A percentile compares a stretch with the other conserved stretches of the same genome.
phyloP scores from a whole-genome alignment of 179 eudicot species.

The Spergularia azorica region DNA sequence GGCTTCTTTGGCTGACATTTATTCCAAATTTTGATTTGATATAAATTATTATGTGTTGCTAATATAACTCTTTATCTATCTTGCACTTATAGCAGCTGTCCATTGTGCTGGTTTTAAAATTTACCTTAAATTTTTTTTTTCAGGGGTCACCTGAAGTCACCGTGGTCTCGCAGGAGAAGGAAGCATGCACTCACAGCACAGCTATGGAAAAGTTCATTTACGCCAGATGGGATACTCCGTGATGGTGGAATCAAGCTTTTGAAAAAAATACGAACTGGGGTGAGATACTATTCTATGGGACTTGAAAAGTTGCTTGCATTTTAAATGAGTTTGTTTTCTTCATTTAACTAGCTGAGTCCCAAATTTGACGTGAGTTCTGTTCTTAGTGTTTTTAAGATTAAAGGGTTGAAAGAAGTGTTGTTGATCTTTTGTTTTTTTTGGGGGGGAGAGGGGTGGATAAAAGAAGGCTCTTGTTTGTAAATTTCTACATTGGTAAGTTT shows the following conservation, averaged over 20 bases:
- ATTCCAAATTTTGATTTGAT: no score
- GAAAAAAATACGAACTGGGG: conserved; percentile 96
- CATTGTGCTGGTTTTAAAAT: background rate
- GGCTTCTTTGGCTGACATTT: no score
- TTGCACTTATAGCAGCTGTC: background rate
- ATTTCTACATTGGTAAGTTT: background rate
- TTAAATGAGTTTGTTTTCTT: background rate
- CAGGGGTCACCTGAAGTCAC: conserved; percentile 90
- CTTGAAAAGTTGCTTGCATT: background rate
- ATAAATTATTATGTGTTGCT: no score
- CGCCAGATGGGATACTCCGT: conserved; percentile 77
- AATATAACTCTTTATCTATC: no score
- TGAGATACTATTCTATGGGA: conserved; percentile 37
- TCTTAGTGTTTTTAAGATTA: background rate
- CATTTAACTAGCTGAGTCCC: background rate
- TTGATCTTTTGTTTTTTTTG: background rate
- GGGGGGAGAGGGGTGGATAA: no score
- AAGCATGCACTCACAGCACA: conserved; percentile 66
- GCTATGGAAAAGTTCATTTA: conserved; percentile 76
- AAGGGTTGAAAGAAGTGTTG: background rate
- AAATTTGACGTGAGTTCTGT: background rate
- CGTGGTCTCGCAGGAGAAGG: conserved; percentile 94
- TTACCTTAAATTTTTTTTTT: conserved; percentile 19
- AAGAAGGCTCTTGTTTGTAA: background rate
- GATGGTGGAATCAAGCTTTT: conserved; percentile 84